Evolutionary conservation across 148 eudicot species (phyloP).

Genomic region (Persicaria tinctoria): DNA sequence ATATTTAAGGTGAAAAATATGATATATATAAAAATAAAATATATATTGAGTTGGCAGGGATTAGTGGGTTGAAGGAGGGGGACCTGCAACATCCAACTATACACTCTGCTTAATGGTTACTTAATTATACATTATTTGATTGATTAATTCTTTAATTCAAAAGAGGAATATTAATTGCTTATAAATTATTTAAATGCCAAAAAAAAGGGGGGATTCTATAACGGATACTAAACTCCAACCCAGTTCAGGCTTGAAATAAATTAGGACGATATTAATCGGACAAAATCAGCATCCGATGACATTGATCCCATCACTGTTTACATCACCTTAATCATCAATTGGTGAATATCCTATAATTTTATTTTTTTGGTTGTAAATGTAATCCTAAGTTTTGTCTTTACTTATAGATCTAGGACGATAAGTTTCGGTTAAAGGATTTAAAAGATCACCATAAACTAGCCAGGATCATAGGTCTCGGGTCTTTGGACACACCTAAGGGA

Average conservation of each 20-base stretch:
- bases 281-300: slow-evolving; percentile 10
- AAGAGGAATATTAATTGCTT: not conserved
- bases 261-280: slow-evolving; percentile 2
- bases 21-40: not conserved
- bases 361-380: too few relatives aligned
- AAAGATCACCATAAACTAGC: too few relatives aligned
- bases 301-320: not conserved
- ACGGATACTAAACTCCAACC: slow-evolving; percentile 7
- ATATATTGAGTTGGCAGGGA: not conserved
- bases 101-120: not conserved
- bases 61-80: slow-evolving; percentile 8
- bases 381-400: too few relatives aligned
- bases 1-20: too few relatives aligned
- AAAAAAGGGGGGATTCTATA: not conserved
- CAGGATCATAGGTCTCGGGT: too few relatives aligned
- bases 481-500: too few relatives aligned
- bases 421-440: too few relatives aligned
- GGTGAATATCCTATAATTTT: not conserved
- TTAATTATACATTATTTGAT: not conserved
- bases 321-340: not conserved
- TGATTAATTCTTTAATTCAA: not conserved
- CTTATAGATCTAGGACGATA: too few relatives aligned
- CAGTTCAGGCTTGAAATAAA: not conserved
- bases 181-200: not conserved
- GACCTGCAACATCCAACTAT: slow-evolving; percentile 5